phyloP scores from a whole-genome alignment of 805 yeast species.

The Candida berthetii region DNA sequence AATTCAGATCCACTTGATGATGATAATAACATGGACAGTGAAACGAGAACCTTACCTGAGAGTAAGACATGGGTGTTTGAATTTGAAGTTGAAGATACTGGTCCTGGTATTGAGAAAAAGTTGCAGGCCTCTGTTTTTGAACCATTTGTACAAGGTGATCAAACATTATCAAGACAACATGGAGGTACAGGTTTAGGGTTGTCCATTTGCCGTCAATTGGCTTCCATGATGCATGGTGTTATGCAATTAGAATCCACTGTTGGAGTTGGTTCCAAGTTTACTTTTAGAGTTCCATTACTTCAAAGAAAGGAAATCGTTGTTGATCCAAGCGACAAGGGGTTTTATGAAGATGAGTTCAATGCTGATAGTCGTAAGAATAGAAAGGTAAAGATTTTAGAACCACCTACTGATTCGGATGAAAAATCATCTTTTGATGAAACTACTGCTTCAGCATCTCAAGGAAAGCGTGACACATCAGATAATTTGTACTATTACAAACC shows the following conservation, averaged over 20 bases:
- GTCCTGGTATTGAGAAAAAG: slow-evolving; percentile 87
- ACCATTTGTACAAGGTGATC: slow-evolving; percentile 97
- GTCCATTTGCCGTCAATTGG: slow-evolving; percentile 84
- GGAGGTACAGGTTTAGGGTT: slow-evolving; percentile 97
- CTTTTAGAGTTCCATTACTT: slow-evolving; percentile 69
- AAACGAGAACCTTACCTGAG: slow-evolving; percentile 14
- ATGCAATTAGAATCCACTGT: slow-evolving; percentile 65
- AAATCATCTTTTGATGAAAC: background rate
- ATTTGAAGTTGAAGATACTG: slow-evolving; percentile 80
- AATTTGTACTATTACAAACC: slow-evolving; percentile 21
- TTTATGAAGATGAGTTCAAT: slow-evolving; percentile 67
- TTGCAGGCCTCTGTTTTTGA: slow-evolving; percentile 85
- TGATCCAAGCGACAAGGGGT: slow-evolving; percentile 25
- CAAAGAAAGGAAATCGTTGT: slow-evolving; percentile 36
- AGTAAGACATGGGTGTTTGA: slow-evolving; percentile 37
- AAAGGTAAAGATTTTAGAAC: slow-evolving; percentile 29
- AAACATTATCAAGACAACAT: slow-evolving; percentile 80
- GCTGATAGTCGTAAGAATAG: slow-evolving; percentile 44
- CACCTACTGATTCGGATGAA: background rate
- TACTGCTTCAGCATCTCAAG: background rate
- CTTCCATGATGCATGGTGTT: slow-evolving; percentile 86
- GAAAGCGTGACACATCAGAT: background rate
- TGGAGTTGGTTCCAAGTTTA: slow-evolving; percentile 82
- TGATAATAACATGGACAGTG: slow-evolving; percentile 8
- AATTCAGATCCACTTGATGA: slow-evolving; percentile 7